Base-by-base conservation (phyloP, 345 rosid species). In the Combretum micranthum region DNA sequence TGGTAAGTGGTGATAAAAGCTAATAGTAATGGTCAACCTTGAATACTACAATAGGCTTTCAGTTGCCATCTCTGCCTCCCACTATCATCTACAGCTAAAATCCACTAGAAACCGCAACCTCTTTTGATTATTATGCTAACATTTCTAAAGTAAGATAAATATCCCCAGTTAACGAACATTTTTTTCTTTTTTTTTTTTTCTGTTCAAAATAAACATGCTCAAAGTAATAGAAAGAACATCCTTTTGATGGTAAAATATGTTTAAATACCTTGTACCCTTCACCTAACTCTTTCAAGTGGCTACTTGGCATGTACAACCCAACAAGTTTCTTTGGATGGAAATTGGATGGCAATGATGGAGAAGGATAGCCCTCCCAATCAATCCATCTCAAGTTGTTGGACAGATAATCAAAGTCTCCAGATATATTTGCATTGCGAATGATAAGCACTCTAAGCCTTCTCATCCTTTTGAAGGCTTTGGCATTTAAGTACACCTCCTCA, bases 391-490 rank as follows among this genome's bases (percentile, higher is more conserved):
- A 44, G 37, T 67, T 56, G 59, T 67, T 67, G 1, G 71, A 61
- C n/a, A 55, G 61, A 61, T 67, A 56, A 16, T 61, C 42, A 19
- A 60, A 43, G 47, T 56, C 61, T 44, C 65, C 64, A 51, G 77
- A 68, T 42, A 75, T 42, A 3, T 47, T 20, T 26, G 66, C 72
- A 42, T 57, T 67, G 53, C 39, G 52, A 37, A 75, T 52, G 15
- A 44, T 58, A 26, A 76, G 74, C 63, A 69, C 44, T 15, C 80
- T 52, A 44, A 76, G 69, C 45, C 63, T 65, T 54, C 26, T 55
- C 70, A 72, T 66, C 45, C 63, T 63, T 26, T 48, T 42, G 45
- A 76, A 66, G 3, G 70, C 62, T 49, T 59, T 61, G 9, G 67
- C 63, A 47, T 55, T 69, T 13, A 56, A 60, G 26, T 59, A 57